These are phyloP conservation scores for Chalaropsis thielavioides DNA, from an alignment of 2,329 filamentous ascomycete species.

Conservation along the genomic window DNA sequence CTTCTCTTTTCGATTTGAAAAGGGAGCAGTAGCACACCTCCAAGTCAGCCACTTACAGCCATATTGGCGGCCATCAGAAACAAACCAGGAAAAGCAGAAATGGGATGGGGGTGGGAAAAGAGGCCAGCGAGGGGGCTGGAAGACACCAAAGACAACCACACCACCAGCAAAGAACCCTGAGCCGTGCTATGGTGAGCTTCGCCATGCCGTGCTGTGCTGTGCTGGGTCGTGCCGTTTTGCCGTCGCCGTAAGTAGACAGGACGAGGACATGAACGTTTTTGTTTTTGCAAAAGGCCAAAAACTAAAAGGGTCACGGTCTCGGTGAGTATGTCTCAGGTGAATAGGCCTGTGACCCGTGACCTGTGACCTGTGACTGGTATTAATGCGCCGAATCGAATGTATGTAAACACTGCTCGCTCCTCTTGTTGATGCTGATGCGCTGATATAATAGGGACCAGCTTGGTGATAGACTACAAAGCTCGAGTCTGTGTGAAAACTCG, in stretches of 20 bases:
- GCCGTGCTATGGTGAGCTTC: no score
- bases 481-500: background rate
- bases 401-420: no score
- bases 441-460: background rate
- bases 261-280: background rate
- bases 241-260: background rate
- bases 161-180: background rate
- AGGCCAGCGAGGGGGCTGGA: background rate
- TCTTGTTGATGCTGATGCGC: background rate
- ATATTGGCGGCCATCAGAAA: background rate
- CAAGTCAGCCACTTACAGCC: background rate
- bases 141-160: background rate
- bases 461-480: background rate
- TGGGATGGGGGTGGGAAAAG: background rate
- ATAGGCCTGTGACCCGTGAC: background rate
- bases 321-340: conserved; percentile 2
- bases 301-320: background rate
- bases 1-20: background rate
- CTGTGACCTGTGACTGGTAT: background rate
- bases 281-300: no score
- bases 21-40: background rate
- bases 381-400: background rate
- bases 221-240: background rate
- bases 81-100: conserved; percentile 7
- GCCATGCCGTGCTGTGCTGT: no score